These are phyloP conservation scores for Aspergillus indologenus DNA, from an alignment of 495 filamentous ascomycete genomes.

Conservation along the genomic window DNA sequence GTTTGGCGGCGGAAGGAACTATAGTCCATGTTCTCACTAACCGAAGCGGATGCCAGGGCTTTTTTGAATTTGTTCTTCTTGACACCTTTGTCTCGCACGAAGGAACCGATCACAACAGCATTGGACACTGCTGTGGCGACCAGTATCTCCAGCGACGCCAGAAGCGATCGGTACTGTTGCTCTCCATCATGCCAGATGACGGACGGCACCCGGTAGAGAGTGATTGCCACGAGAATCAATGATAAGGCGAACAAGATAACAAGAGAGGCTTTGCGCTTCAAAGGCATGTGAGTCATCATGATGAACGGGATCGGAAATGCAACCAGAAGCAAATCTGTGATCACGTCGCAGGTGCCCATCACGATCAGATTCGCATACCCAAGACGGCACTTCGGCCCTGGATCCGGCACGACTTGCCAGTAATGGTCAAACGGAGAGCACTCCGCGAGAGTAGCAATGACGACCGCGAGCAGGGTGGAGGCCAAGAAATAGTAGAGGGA, in stretches of 20 bases:
- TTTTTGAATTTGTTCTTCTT: conserved; percentile 74
- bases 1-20: conserved; percentile 48
- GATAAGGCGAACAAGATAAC: conserved; percentile 79
- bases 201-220: conserved; percentile 70
- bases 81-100: conserved; percentile 71
- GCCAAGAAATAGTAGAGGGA: conserved; percentile 71
- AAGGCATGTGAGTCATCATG: conserved; percentile 63
- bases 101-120: conserved; percentile 74
- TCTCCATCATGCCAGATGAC: conserved; percentile 60
- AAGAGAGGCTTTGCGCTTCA: conserved; percentile 64
- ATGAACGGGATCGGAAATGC: conserved; percentile 87
- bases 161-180: conserved; percentile 72
- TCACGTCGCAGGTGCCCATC: conserved; percentile 80
- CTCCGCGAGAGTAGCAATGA: conserved; percentile 79
- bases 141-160: conserved; percentile 75
- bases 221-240: conserved; percentile 68
- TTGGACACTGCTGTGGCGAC: conserved; percentile 76
- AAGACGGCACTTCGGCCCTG: conserved; percentile 76
- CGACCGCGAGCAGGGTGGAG: conserved; percentile 71
- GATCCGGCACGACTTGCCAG: conserved; percentile 90
- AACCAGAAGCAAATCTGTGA: conserved; percentile 84
- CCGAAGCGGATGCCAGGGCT: conserved; percentile 50
- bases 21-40: conserved; percentile 50
- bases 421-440: conserved; percentile 82
- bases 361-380: conserved; percentile 82